These are phyloP conservation scores for Pleurotus cornucopiae DNA, from an alignment of 768 basidiomycete genomes.

Conservation along the genomic window DNA sequence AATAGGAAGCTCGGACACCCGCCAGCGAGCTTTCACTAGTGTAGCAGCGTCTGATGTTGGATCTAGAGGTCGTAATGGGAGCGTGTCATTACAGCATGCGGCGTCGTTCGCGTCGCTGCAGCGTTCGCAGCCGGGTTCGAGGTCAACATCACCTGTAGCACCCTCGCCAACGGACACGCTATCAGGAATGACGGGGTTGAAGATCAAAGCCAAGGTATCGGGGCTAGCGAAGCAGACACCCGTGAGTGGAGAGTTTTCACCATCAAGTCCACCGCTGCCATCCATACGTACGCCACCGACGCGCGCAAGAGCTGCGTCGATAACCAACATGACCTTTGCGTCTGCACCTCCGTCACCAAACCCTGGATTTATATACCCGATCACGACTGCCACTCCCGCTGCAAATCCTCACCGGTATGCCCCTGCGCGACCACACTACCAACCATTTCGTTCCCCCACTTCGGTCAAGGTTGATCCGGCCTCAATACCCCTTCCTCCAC, in stretches of 20 bases:
- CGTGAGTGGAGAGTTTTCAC: constrained; percentile 12
- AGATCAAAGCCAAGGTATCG: constrained; percentile 63
- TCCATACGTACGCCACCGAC: constrained; percentile 22
- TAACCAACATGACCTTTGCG: constrained; percentile 28
- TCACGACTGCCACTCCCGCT: constrained; percentile 49
- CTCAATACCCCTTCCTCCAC: constrained; percentile 56
- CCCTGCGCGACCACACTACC: constrained; percentile 29
- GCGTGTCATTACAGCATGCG: constrained; percentile 32
- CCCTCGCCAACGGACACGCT: constrained; percentile 10
- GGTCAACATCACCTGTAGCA: constrained; percentile 16
- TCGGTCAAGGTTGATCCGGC: constrained; percentile 47
- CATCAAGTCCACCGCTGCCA: constrained; percentile 16
- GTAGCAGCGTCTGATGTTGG: constrained; percentile 17
- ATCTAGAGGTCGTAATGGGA: constrained; percentile 22
- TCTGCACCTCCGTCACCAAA: constrained; percentile 21
- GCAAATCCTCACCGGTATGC: constrained; percentile 57
- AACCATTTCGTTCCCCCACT: constrained; percentile 20
- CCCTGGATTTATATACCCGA: constrained; percentile 41
- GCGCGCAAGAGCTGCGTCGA: constrained; percentile 36
- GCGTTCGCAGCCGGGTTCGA: constrained; percentile 16
- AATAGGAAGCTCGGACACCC: constrained; percentile 29
- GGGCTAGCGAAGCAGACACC: constrained; percentile 34
- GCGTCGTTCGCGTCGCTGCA: constrained; percentile 33
- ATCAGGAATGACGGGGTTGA: constrained; percentile 16
- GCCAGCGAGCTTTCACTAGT: constrained; percentile 22